Base-by-base conservation (phyloP, 2,329 filamentous ascomycete genomes). In the Sporothrix euskadiensis region DNA sequence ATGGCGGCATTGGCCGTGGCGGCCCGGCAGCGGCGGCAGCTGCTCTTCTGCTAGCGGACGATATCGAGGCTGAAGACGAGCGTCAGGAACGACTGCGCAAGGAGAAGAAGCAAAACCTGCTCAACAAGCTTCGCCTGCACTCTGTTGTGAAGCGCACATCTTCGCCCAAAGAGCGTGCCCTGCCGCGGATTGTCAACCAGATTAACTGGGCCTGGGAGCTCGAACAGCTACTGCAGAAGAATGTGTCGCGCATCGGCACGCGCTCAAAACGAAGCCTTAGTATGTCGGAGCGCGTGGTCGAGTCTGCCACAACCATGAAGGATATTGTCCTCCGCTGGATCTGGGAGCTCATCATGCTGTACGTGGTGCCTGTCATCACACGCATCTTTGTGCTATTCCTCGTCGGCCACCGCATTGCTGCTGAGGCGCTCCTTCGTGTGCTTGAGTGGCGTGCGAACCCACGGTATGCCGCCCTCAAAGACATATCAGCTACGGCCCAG, bases 171-270 rank as follows among this genome's bases (percentile, higher is more conserved):
- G 96, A 99, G 80, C 88, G 89, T 75, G 91, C 92, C 1, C 84
- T 99, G 41, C 88, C 91, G 4, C 89, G 89, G 73, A 94, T 98
- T 74, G 88, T 98, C 77, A 94, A 94, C 78, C 95, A 98, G 82
- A 92, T 98, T 80, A 99, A 99, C 79, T 99, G 96, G 86, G 94
- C 94, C 0, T 94, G 91, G 84, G 97, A 99, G 81, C 86, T 99
- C 73, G 91, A 96, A 75, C 87, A 90, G 77, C 85, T 97, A 54
- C 85, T 99, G 77, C 94, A 97, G 78, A 95, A 92, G 80, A 99
- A 98, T 78, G 92, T 94, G 59, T 90, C 91, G n/a, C 86, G 95
- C 52, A 90, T 99, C 68, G 92, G 94, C 0, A 89, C 92, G 52
- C 89, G 95, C 47, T 89, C 90, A 65, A 94, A 94, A 82, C 89